Percentiles rank a stretch among this genome's conserved stretches.
Conservation (phyloP, 2,329 filamentous ascomycete species). For the Hymenoscyphus fructigenus region DNA sequence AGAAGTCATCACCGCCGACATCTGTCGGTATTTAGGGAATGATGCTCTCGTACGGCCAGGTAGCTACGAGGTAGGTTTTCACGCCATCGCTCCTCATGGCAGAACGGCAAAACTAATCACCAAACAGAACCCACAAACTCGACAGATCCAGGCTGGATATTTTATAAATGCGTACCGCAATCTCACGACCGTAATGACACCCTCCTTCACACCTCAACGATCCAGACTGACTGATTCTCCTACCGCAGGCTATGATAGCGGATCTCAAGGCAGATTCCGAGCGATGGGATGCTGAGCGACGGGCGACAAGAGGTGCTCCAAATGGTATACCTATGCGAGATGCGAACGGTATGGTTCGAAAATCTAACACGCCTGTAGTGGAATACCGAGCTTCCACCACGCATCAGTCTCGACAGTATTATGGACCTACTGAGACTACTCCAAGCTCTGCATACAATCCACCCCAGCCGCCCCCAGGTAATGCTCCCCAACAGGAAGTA, state of each 20-base stretch:
- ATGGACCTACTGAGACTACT: constrained; percentile 34
- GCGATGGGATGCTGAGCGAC: constrained; percentile 45
- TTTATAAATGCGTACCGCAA: constrained; percentile 79
- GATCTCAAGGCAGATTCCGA: constrained; percentile 53
- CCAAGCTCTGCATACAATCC: constrained; percentile 26
- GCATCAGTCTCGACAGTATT: constrained; percentile 38
- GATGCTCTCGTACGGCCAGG: constrained; percentile 77
- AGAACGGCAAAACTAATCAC: constrained; percentile 11
- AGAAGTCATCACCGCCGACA: constrained; percentile 81
- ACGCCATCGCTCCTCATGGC: constrained; percentile 12
- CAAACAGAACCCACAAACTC: constrained; percentile 51
- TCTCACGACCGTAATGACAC: constrained; percentile 63
- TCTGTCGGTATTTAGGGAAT: constrained; percentile 80
- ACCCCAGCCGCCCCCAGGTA: constrained; percentile 23
- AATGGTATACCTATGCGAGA: constrained; percentile 38
- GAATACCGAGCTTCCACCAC: constrained; percentile 37
- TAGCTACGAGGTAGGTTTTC: constrained; percentile 63
- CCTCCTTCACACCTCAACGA: constrained; percentile 22
- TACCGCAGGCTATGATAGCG: constrained; percentile 51
- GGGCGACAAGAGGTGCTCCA: constrained; percentile 32
- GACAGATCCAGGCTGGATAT: constrained; percentile 67
- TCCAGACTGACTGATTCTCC: constrained; percentile 22
- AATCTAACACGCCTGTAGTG: constrained; percentile 39
- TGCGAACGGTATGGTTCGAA: constrained; percentile 34
- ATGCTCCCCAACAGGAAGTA: constrained; percentile 27